Evolutionary conservation across 1,284 basidiomycete species (phyloP), one percentile per base, ranked within the genome.

Genomic region (Vanrija sp.): DNA sequence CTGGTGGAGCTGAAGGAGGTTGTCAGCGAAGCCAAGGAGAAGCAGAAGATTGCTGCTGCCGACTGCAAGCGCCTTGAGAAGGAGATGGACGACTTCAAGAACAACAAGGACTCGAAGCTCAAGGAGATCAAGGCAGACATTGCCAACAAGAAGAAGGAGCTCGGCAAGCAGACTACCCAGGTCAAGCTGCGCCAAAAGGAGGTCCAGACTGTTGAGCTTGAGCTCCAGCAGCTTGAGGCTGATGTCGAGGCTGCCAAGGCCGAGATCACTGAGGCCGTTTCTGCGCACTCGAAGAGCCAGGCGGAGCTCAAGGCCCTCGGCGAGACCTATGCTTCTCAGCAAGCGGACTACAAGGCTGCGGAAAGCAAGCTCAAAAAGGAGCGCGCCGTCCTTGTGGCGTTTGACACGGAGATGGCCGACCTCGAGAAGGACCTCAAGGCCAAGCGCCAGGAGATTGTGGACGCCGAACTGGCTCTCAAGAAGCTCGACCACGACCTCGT

Each of bases 81-180:
- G 69, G 96, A 99, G 73, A 98, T 98, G 92, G 85, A 85, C 52
- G 96, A 98, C 80, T 97, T 98, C 79, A 94, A 96, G 80, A 87
- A 92, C 74, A 94, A 99, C 80, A 96, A 97, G 75, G 95, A 97
- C 55, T 91, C 91, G 46, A 98, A 98, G 78, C 88, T 94, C 53
- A 89, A 89, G 42, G 88, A 98, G 74, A 84, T 98, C 65, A 95
- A 93, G 81, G 91, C 82, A 21, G 84, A 86, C 57, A 91, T 97
- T 61, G 81, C 82, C 15, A 86, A 84, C 69, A 87, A 91, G 75
- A 96, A 95, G 76, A 80, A 84, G 16, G 84, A 83, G 6, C 79
- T 95, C 10, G 86, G 88, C 69, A 90, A 91, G 76, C 86, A 92
- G 71, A 82, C 86, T 1, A 84, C 87, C 1, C 79, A 81, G 25